phyloP scores from a whole-genome alignment of 2,329 filamentous ascomycete species.

The Xylariaceae sp. region DNA sequence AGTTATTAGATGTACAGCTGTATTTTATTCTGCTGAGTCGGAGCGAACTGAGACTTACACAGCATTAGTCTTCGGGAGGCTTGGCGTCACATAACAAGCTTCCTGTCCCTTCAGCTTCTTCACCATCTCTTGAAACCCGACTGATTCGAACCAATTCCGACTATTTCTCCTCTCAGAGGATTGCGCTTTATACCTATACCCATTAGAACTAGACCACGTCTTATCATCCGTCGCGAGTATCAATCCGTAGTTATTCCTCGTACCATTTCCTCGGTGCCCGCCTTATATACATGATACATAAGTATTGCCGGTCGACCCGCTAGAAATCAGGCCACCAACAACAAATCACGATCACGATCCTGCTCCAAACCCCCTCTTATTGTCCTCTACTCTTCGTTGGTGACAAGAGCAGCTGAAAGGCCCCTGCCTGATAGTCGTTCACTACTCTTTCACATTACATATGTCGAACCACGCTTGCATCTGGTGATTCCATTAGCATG shows the following conservation, averaged over 20 bases:
- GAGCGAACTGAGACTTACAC: conserved; percentile 21
- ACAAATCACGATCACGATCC: conserved; percentile 19
- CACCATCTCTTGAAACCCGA: not conserved
- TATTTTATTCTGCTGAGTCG: conserved; percentile 4
- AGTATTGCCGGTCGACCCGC: conserved; percentile 9
- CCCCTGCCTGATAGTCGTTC: conserved; percentile 18
- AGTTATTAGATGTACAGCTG: not conserved
- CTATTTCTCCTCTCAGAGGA: conserved; percentile 12
- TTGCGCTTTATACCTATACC: no score
- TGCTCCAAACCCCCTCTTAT: not conserved
- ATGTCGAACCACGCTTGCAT: conserved; percentile 47
- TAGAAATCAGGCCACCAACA: conserved; percentile 25
- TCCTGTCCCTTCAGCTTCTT: conserved; percentile 27
- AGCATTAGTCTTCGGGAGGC: conserved; percentile 22
- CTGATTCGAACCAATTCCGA: not conserved
- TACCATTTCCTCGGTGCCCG: conserved; percentile 12
- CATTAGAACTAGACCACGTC: conserved; percentile 8
- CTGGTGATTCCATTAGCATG: conserved; percentile 44
- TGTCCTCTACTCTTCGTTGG: conserved; percentile 6
- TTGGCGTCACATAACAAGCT: conserved; percentile 42
- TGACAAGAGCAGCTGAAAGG: conserved; percentile 19
- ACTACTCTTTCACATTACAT: conserved; percentile 28
- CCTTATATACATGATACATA: conserved; percentile 5
- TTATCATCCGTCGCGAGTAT: not conserved
- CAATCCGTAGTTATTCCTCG: not conserved